A percentile compares a stretch with the other conserved stretches of the same genome.
Evolutionary conservation across 2,329 filamentous ascomycete species (phyloP).

Genomic region (Cytospora leucostoma): DNA sequence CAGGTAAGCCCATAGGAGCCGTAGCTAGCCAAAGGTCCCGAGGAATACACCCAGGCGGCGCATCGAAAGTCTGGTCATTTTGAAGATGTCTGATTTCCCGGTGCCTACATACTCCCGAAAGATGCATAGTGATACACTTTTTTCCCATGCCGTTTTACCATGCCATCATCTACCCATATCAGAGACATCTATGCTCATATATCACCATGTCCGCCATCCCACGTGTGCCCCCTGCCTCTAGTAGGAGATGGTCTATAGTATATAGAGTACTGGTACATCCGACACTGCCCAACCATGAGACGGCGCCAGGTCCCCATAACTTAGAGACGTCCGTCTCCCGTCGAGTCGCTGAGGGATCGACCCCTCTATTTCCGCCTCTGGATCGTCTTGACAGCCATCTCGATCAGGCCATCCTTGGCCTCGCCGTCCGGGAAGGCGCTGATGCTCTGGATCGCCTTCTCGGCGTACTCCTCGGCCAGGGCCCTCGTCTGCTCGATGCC

Average conservation of each 20-base stretch:
- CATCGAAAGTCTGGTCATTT: not conserved
- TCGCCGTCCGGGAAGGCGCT: conserved; percentile 87
- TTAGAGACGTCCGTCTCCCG: not conserved
- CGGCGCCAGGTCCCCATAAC: not conserved
- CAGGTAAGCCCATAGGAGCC: no score
- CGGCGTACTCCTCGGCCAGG: conserved; percentile 86
- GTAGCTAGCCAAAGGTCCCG: no score
- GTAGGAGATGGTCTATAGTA: conserved; percentile 1
- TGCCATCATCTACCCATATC: not conserved
- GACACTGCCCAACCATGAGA: not conserved
- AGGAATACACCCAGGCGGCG: not conserved
- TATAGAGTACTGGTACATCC: not conserved
- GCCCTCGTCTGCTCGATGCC: conserved; percentile 91
- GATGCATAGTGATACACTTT: conserved; percentile 22
- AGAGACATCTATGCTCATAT: not conserved
- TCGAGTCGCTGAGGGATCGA: no score
- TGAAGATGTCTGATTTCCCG: conserved; percentile 11
- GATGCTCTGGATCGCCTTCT: conserved; percentile 85
- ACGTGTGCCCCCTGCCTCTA: not conserved
- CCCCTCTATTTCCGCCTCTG: conserved; percentile 72
- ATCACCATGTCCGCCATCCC: conserved; percentile 2
- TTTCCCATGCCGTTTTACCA: not conserved
- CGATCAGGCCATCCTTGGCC: conserved; percentile 84
- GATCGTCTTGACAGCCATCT: conserved; percentile 93
- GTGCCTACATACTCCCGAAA: conserved; percentile 4